These are phyloP conservation scores for Apiotrichum laibachii DNA, from an alignment of 1,284 basidiomycete genomes.

Conservation along the genomic window DNA sequence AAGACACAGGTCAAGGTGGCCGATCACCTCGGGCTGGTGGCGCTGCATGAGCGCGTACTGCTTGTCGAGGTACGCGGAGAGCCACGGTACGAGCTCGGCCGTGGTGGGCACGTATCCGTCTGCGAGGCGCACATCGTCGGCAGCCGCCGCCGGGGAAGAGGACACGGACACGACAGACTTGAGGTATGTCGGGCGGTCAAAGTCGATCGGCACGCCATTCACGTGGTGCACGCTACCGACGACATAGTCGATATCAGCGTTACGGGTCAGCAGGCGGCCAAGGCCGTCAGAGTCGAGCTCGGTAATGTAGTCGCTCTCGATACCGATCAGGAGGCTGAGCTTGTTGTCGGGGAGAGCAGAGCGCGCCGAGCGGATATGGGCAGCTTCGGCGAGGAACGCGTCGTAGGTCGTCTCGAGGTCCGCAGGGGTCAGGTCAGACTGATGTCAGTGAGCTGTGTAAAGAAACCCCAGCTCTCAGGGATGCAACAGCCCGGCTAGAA, in stretches of 20 bases:
- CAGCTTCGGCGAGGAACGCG: constrained; percentile 60
- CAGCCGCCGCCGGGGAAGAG: constrained; percentile 4
- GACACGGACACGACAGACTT: constrained; percentile 54
- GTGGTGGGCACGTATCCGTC: constrained; percentile 18
- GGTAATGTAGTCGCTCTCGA: constrained; percentile 91
- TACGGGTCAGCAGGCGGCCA: constrained; percentile 54
- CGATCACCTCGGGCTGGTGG: constrained; percentile 83
- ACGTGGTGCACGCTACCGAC: constrained; percentile 95
- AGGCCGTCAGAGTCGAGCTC: constrained; percentile 60
- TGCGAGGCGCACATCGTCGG: constrained; percentile 10
- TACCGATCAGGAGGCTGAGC: constrained; percentile 78
- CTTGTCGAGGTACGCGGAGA: constrained; percentile 74
- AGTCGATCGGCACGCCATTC: constrained; percentile 84
- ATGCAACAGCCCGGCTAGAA: no score
- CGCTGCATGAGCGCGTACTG: constrained; percentile 68
- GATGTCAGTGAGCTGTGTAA: neutral
- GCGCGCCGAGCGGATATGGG: constrained; percentile 58
- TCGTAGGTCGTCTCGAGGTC: constrained; percentile 34
- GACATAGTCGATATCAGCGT: constrained; percentile 72
- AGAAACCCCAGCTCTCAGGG: neutral
- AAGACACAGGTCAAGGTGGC: constrained; percentile 87
- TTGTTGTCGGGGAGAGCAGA: constrained; percentile 53
- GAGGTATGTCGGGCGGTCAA: constrained; percentile 59
- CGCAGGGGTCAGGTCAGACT: constrained; percentile 42
- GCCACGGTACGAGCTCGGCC: constrained; percentile 48